Conservation (phyloP, 805 yeast genomes). For the Lachancea waltii region DNA sequence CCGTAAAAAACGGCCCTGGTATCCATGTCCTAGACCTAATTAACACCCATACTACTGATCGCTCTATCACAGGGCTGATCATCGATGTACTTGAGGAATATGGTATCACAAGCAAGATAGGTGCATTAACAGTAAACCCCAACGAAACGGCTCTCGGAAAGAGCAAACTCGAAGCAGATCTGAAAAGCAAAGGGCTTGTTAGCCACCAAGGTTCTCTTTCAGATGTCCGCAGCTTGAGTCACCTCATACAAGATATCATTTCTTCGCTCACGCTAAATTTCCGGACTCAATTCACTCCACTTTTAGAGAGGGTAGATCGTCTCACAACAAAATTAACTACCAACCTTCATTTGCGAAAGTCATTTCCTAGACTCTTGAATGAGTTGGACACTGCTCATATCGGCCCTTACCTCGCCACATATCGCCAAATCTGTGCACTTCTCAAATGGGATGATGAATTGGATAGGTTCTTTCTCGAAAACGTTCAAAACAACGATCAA, state of each 20-base stretch:
- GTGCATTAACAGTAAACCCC: conserved; percentile 9
- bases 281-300: background rate
- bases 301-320: conserved; percentile 1
- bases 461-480: background rate
- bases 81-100: conserved; percentile 1
- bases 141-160: too few relatives aligned
- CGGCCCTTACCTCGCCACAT: too few relatives aligned
- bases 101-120: conserved; percentile 1
- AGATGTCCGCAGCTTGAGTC: conserved; percentile 4
- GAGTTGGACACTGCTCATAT: too few relatives aligned
- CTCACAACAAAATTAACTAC: background rate
- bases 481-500: background rate
- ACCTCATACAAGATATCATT: conserved; percentile 7
- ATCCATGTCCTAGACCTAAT: conserved; percentile 4
- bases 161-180: too few relatives aligned
- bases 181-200: too few relatives aligned
- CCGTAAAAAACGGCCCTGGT: conserved; percentile 3
- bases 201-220: too few relatives aligned
- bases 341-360: background rate
- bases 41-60: background rate
- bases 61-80: background rate
- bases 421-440: background rate
- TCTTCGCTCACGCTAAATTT: conserved; percentile 2
- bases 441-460: background rate
- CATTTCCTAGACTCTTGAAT: background rate